Evolutionary conservation across 1,284 basidiomycete species (phyloP), one percentile per base, ranked within the genome.

Genomic region (Fomitopsis betulina): DNA sequence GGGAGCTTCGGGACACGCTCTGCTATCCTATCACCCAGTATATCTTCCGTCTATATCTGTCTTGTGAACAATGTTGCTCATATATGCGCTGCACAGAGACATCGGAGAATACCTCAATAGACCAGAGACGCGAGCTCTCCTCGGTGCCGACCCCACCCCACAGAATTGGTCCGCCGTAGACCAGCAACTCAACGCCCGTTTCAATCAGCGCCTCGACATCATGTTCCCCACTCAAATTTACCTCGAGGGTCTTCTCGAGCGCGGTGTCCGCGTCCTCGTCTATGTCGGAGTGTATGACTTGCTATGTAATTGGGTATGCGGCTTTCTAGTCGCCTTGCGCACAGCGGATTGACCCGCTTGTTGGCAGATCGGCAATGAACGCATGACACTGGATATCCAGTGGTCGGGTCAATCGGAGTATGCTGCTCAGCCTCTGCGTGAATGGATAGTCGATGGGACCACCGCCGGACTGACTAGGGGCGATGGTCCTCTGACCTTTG

Each of bases 221-320:
- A 65, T 72, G 43, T 79, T 78, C 58, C 67, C 72, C 3, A 79
- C 78, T 0, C 71, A 75, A 63, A 71, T 80, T 40, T 85, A 93
- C 66, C 76, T 93, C 54, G 78, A 81, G 1, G 84, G 77, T 1
- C 78, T 94, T 37, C 81, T 94, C 19, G 91, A 94, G 67, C 82
- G 89, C 21, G 85, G 83, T 0, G 76, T 95, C 30, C 75, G 81
- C 6, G 84, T 87, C 3, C 79, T 95, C 17, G 83, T 92, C 58
- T 92, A 92, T 63, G 87, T 85, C 3, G 89, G 89, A 1, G 79
- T 77, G 2, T 82, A 84, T 57, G 89, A 91, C 69, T 88, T 80
- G 76, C 84, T 89, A 61, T 91, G 89, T 68, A 91, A 91, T 71
- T 87, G 86, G 79, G 73, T 91, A 47, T 35, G 65, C 40, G 9